Evolutionary conservation across 805 yeast genomes (phyloP).

Genomic region (Lipomyces sp.): DNA sequence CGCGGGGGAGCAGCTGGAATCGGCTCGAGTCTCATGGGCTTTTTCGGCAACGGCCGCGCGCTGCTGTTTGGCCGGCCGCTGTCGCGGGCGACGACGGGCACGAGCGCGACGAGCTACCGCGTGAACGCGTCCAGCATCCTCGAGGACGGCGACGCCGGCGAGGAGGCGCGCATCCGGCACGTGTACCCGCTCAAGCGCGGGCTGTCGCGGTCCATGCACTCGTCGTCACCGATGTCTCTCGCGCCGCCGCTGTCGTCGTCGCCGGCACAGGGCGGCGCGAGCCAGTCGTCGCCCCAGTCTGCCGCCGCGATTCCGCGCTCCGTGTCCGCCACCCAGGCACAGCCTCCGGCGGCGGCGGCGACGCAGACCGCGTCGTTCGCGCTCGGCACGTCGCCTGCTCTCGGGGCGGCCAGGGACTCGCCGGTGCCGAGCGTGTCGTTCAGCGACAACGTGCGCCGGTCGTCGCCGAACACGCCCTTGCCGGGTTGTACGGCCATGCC

Average conservation of each 20-base stretch:
- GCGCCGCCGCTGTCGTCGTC: background rate
- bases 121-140: slow-evolving; percentile 14
- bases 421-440: slow-evolving; percentile 27
- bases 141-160: slow-evolving; percentile 7
- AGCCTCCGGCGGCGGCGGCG: too few species aligned
- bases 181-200: slow-evolving; percentile 26
- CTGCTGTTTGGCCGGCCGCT: slow-evolving; percentile 17
- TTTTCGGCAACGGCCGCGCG: slow-evolving; percentile 10
- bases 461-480: slow-evolving; percentile 5
- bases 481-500: background rate
- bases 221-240: slow-evolving; percentile 20
- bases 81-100: slow-evolving; percentile 25
- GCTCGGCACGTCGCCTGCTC: too few species aligned
- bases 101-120: slow-evolving; percentile 24
- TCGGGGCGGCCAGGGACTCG: too few species aligned
- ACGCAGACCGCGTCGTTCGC: too few species aligned
- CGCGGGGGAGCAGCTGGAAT: slow-evolving; percentile 3
- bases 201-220: slow-evolving; percentile 19
- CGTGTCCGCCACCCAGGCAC: too few species aligned
- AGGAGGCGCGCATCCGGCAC: slow-evolving; percentile 19
- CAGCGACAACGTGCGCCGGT: slow-evolving; percentile 12
- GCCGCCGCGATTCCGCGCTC: too few species aligned
- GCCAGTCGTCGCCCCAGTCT: too few species aligned
- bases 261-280: slow-evolving; percentile 5
- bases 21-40: slow-evolving; percentile 3